Percentiles rank a stretch among this genome's conserved stretches.
Conservation (phyloP, 345 rosid genomes). For the Acer saccharum region DNA sequence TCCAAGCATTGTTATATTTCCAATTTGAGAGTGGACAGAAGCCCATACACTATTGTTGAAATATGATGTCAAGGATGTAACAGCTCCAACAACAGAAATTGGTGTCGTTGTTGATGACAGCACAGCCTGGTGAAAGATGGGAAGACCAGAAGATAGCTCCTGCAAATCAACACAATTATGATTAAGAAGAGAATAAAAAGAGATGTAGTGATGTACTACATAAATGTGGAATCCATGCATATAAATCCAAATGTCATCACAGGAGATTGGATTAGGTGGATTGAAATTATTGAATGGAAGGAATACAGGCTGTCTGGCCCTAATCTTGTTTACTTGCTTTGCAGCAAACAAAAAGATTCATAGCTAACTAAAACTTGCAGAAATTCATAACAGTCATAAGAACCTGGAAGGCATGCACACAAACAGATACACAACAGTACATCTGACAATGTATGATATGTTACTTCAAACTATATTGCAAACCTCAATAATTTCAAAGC, state of each 20-base stretch:
- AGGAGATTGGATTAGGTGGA: background rate
- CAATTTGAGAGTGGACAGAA: slow-evolving; percentile 18
- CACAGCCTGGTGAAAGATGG: slow-evolving; percentile 73
- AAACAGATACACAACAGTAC: background rate
- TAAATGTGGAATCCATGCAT: background rate
- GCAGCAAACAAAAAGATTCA: slow-evolving; percentile 5
- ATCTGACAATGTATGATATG: background rate
- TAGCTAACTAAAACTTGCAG: background rate
- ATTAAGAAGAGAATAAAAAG: slow-evolving; percentile 8
- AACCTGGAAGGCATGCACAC: background rate
- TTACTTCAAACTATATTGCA: slow-evolving; percentile 1
- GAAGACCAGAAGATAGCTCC: slow-evolving; percentile 56
- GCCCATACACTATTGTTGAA: slow-evolving; percentile 60
- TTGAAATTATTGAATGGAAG: background rate
- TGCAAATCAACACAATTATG: slow-evolving; percentile 35
- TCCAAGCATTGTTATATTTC: slow-evolving; percentile 13
- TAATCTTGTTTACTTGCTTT: background rate
- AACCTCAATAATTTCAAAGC: background rate
- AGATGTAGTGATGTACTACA: background rate
- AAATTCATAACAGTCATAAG: background rate
- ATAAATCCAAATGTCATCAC: background rate
- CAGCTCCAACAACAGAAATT: slow-evolving; percentile 72
- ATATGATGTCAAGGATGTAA: slow-evolving; percentile 76
- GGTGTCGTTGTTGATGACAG: slow-evolving; percentile 74
- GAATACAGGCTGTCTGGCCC: background rate